These are phyloP conservation scores for Pyronema omphalodes DNA, from an alignment of 495 filamentous ascomycete genomes.

Conservation along the genomic window DNA sequence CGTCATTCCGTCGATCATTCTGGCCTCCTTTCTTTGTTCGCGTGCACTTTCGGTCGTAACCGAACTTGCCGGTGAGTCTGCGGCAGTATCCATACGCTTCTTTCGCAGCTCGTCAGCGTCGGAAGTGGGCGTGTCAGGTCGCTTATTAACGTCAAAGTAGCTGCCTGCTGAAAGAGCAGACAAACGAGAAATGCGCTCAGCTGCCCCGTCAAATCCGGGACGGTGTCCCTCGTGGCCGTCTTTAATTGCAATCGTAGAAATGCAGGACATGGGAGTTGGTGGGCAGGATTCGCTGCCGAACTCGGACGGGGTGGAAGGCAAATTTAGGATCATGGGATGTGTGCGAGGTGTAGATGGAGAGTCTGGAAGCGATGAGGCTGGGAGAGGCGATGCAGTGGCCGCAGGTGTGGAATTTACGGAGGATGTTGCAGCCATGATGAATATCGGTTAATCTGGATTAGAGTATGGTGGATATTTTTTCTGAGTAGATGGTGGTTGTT, in stretches of 20 bases:
- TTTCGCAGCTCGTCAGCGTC: not conserved
- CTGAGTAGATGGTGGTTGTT: no score
- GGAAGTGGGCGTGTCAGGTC: not conserved
- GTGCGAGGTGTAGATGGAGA: not conserved
- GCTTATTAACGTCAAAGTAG: constrained; percentile 11
- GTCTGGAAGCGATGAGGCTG: no score
- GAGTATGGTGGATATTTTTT: no score
- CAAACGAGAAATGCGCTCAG: constrained; percentile 12
- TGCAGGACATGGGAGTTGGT: constrained; percentile 21
- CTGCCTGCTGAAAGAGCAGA: constrained; percentile 9
- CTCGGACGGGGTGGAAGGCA: constrained; percentile 4
- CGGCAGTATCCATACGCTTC: not conserved
- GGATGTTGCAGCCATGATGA: no score
- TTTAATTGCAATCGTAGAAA: constrained; percentile 24
- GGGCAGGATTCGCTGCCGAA: constrained; percentile 12
- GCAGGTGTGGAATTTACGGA: no score
- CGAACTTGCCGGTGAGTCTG: constrained; percentile 7
- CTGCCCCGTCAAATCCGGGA: constrained; percentile 5
- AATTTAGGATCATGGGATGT: constrained; percentile 6
- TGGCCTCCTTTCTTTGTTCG: constrained; percentile 26
- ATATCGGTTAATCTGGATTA: no score
- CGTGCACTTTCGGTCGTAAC: constrained; percentile 14
- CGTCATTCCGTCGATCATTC: constrained; percentile 38
- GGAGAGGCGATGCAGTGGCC: no score
- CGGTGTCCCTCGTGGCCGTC: constrained; percentile 23